phyloP scores from a whole-genome alignment of 2,329 filamentous ascomycete species.

The Penicillium corylophilum region DNA sequence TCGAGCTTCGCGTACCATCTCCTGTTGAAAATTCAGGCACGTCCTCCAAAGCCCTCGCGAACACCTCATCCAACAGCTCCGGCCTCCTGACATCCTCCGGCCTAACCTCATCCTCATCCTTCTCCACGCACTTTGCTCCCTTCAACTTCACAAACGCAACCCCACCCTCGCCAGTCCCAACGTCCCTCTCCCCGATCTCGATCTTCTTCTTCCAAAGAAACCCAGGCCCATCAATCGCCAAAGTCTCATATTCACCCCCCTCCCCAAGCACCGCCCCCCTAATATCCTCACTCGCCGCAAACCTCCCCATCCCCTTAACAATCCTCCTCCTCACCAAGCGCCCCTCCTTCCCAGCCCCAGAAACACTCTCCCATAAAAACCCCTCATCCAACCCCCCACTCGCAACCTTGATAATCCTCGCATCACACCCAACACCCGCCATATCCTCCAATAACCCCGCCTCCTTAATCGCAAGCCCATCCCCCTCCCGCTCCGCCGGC shows the following conservation, averaged over 20 bases:
- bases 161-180: slow-evolving; percentile 70
- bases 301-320: slow-evolving; percentile 54
- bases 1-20: background rate
- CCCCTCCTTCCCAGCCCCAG: slow-evolving; percentile 43
- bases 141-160: slow-evolving; percentile 68
- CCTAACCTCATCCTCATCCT: slow-evolving; percentile 30
- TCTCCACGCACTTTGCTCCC: slow-evolving; percentile 55
- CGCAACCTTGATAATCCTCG: slow-evolving; percentile 92
- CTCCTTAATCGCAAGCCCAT: slow-evolving; percentile 20
- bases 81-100: slow-evolving; percentile 52
- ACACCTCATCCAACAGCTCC: slow-evolving; percentile 65
- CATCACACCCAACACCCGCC: slow-evolving; percentile 72
- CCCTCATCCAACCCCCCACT: slow-evolving; percentile 80
- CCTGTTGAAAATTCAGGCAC: background rate
- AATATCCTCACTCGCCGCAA: slow-evolving; percentile 56
- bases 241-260: slow-evolving; percentile 93
- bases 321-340: slow-evolving; percentile 46
- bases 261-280: slow-evolving; percentile 79
- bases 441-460: slow-evolving; percentile 73
- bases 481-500: slow-evolving; percentile 29
- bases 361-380: slow-evolving; percentile 79
- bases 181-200: slow-evolving; percentile 55
- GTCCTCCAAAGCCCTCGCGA: slow-evolving; percentile 43
- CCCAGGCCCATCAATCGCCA: slow-evolving; percentile 77
- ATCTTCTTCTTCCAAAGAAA: slow-evolving; percentile 72